Conservation (phyloP, 495 filamentous ascomycete genomes). For the Daldinia concentrica region DNA sequence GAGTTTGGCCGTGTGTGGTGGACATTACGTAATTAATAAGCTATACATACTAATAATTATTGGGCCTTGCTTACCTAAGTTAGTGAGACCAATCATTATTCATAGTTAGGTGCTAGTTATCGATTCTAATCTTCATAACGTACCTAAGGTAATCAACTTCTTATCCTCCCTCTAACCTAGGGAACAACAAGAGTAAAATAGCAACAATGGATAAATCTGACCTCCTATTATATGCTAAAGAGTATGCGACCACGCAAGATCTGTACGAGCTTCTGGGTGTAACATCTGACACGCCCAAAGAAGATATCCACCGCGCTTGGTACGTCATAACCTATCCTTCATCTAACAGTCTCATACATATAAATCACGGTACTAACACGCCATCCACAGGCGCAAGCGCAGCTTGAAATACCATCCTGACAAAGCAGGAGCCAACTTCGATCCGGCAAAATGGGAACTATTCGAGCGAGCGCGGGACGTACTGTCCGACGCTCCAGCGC, state of each 20-base stretch:
- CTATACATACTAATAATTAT: too few species aligned
- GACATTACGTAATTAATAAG: too few species aligned
- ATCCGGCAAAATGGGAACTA: conserved; percentile 56
- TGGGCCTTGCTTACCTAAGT: too few species aligned
- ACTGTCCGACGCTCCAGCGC: conserved; percentile 50
- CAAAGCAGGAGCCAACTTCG: conserved; percentile 57
- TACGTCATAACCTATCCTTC: conserved; percentile 15
- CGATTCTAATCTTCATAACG: neutral
- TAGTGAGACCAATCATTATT: neutral
- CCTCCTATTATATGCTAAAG: conserved; percentile 53
- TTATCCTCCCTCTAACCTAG: neutral
- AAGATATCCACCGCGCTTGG: conserved; percentile 59
- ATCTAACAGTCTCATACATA: neutral
- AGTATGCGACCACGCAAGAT: conserved; percentile 53
- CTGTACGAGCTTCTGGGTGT: conserved; percentile 57
- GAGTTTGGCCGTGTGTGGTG: too few species aligned
- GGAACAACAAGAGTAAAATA: conserved; percentile 28
- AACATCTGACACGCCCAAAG: conserved; percentile 51
- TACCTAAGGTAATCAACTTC: neutral
- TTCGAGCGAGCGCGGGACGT: conserved; percentile 59
- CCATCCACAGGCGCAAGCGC: conserved; percentile 45
- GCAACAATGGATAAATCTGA: conserved; percentile 47
- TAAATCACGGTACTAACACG: conserved; percentile 3
- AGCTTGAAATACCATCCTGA: conserved; percentile 61
- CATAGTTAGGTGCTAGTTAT: neutral